Percentiles rank a stretch among this genome's conserved stretches.
These are phyloP conservation scores for Forsythia suspensa DNA, from an alignment of 257 asterid genomes.

Conservation along the genomic window DNA sequence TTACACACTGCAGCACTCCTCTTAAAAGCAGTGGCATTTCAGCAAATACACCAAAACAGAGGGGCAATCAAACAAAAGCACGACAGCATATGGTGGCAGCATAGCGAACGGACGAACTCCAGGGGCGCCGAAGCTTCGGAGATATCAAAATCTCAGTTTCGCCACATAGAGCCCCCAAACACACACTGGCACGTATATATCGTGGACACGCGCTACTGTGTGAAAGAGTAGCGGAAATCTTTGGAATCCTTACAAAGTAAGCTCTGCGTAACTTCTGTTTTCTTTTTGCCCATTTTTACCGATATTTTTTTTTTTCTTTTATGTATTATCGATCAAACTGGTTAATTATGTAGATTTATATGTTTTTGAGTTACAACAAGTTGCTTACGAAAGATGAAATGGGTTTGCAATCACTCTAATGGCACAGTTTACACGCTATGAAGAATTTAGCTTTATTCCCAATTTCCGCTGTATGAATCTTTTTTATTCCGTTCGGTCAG, in stretches of 20 bases:
- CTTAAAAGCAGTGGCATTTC: conserved; percentile 23
- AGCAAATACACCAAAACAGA: conserved; percentile 9
- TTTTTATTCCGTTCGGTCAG: background rate
- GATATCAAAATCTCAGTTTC: conserved; percentile 28
- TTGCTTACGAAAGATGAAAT: background rate
- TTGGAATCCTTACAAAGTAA: conserved; percentile 20
- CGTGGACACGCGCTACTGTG: background rate
- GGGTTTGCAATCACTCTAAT: conserved; percentile 8
- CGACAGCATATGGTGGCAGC: conserved; percentile 23
- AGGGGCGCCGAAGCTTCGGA: conserved; percentile 50
- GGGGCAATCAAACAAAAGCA: conserved; percentile 21
- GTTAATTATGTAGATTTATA: background rate
- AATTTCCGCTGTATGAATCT: background rate
- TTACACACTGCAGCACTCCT: too few species aligned
- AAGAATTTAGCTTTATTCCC: background rate
- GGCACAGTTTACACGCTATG: background rate
- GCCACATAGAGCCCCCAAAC: conserved; percentile 22
- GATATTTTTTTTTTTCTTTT: background rate
- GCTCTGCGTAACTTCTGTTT: conserved; percentile 1
- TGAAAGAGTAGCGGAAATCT: conserved; percentile 4
- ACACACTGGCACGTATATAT: background rate
- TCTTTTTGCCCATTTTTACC: background rate
- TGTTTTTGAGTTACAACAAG: conserved; percentile 8
- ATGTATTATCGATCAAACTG: conserved; percentile 16
- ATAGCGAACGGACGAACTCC: conserved; percentile 36